A percentile compares a stretch with the other conserved stretches of the same genome.
Evolutionary conservation across 257 asterid species (phyloP).

Genomic region (Pogostemon cablin): DNA sequence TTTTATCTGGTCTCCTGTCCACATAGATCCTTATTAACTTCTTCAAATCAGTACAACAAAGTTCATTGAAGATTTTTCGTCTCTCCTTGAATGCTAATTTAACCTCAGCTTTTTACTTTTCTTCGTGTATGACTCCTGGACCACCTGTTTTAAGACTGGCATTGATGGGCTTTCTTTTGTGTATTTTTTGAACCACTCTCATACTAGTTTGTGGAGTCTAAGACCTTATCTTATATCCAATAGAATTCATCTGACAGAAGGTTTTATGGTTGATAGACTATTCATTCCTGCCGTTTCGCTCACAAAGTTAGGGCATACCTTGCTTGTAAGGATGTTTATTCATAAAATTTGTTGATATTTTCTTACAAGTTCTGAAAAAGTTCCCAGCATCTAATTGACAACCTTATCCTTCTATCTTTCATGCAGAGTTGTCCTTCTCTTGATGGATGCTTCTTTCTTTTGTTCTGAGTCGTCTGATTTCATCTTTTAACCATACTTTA

Average conservation of each 20-base stretch:
- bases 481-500: background rate
- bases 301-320: constrained; percentile 27
- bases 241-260: constrained; percentile 16
- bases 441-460: constrained; percentile 25
- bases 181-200: constrained; percentile 1
- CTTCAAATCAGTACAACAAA: constrained; percentile 31
- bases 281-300: constrained; percentile 23
- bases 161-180: constrained; percentile 15
- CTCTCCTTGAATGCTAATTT: constrained; percentile 29
- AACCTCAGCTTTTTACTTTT: constrained; percentile 27
- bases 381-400: constrained; percentile 23
- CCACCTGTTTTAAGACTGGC: constrained; percentile 31
- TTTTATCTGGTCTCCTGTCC: constrained; percentile 47
- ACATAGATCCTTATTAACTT: constrained; percentile 34
- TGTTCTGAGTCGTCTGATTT: background rate
- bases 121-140: constrained; percentile 36
- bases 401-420: constrained; percentile 19
- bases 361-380: background rate
- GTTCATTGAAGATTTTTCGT: constrained; percentile 31
- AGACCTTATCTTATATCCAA: constrained; percentile 18
- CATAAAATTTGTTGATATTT: background rate
- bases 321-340: constrained; percentile 10
- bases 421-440: constrained; percentile 31
- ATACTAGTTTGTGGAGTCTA: constrained; percentile 29
- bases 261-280: constrained; percentile 22